Conservation (phyloP, 495 filamentous ascomycete genomes). For the Apiosordaria backusii region DNA sequence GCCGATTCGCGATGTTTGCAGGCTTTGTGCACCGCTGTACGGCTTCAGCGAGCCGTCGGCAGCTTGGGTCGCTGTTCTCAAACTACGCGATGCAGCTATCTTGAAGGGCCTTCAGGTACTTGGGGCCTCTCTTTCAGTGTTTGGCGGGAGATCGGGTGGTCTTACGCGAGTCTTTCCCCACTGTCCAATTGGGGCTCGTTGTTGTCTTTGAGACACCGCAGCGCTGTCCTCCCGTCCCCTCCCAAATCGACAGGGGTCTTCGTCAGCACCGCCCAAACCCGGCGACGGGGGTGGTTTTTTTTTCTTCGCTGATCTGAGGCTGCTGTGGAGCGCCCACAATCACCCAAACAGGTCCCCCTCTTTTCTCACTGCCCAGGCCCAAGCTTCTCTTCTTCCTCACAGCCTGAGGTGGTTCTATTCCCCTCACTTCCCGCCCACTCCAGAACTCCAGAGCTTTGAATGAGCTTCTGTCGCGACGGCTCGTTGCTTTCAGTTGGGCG, state of each 20-base stretch:
- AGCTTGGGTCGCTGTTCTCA: slow-evolving; percentile 17
- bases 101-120: slow-evolving; percentile 18
- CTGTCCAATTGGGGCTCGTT: slow-evolving; percentile 21
- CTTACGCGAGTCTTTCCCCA: slow-evolving; percentile 14
- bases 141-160: slow-evolving; percentile 12
- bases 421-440: background rate
- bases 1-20: slow-evolving; percentile 14
- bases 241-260: slow-evolving; percentile 21
- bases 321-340: slow-evolving; percentile 1
- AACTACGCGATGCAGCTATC: slow-evolving; percentile 21
- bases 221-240: background rate
- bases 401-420: background rate
- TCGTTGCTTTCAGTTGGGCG: background rate
- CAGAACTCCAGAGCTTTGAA: background rate
- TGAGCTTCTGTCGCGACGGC: background rate
- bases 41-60: background rate
- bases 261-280: background rate
- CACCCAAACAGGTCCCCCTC: background rate
- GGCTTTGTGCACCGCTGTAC: slow-evolving; percentile 11
- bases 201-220: slow-evolving; percentile 23
- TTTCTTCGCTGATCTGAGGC: slow-evolving; percentile 5
- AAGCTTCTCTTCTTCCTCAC: background rate
- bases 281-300: background rate
- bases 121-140: slow-evolving; percentile 18
- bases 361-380: background rate